Conservation (phyloP, 306 rosid species). For the Vigna angularis region DNA sequence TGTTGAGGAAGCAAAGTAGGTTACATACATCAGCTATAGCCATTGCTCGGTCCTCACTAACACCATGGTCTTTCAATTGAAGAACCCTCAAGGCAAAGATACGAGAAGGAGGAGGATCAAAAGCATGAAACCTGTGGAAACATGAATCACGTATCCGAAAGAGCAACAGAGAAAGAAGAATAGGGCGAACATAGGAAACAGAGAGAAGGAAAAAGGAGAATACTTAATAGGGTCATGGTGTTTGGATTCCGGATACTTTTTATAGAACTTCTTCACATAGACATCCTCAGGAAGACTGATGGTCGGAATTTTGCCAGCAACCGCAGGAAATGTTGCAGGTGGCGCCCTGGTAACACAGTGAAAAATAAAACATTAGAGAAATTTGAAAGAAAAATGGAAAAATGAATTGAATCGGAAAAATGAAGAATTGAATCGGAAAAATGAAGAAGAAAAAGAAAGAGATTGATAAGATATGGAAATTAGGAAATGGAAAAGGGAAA, state of each 20-base stretch:
- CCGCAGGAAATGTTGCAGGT: constrained; percentile 80
- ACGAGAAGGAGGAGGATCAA: constrained; percentile 84
- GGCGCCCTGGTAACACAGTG: constrained; percentile 65
- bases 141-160: constrained; percentile 37
- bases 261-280: constrained; percentile 72
- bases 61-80: constrained; percentile 78
- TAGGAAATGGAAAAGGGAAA: too few relatives aligned
- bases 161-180: constrained; percentile 8
- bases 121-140: constrained; percentile 68
- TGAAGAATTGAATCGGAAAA: too few relatives aligned
- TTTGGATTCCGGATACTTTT: constrained; percentile 79
- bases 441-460: too few relatives aligned
- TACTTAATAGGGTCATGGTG: constrained; percentile 80
- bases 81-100: constrained; percentile 73
- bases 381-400: background rate
- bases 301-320: constrained; percentile 61
- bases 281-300: constrained; percentile 89
- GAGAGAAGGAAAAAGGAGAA: constrained; percentile 36
- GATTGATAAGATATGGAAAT: too few relatives aligned
- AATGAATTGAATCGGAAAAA: too few relatives aligned
- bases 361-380: constrained; percentile 29
- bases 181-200: constrained; percentile 21
- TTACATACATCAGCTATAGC: constrained; percentile 76
- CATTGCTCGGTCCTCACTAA: constrained; percentile 80
- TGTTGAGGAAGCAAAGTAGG: constrained; percentile 12